A percentile compares a stretch with the other conserved stretches of the same genome.
Conservation (phyloP, 225 moss, liverwort and hornwort genomes). For the Bryoerythrophyllum caledonicum region DNA sequence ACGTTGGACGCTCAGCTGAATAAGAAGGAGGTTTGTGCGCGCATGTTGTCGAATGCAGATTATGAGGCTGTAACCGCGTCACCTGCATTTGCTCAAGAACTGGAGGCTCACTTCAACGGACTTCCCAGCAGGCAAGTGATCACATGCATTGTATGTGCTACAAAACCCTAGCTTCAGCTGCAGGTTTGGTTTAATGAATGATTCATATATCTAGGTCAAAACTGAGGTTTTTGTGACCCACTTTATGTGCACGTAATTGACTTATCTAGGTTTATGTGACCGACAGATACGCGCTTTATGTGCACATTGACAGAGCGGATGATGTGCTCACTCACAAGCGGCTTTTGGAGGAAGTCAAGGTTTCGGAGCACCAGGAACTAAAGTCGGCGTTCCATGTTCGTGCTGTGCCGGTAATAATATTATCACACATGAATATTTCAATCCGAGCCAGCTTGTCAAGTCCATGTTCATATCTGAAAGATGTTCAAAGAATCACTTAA, state of each 20-base stretch:
- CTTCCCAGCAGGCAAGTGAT: slow-evolving; percentile 68
- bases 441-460: background rate
- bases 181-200: too few species aligned
- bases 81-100: slow-evolving; percentile 71
- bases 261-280: background rate
- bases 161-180: too few species aligned
- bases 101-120: slow-evolving; percentile 68
- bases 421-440: background rate
- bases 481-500: too few species aligned
- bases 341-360: slow-evolving; percentile 59
- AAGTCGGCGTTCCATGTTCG: slow-evolving; percentile 69
- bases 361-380: slow-evolving; percentile 54
- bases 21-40: slow-evolving; percentile 76
- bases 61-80: slow-evolving; percentile 7
- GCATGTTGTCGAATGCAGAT: slow-evolving; percentile 49
- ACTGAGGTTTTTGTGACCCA: too few species aligned
- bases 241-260: too few species aligned
- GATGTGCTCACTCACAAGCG: slow-evolving; percentile 90
- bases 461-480: background rate
- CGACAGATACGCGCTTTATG: slow-evolving; percentile 80
- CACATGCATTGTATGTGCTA: background rate
- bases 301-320: slow-evolving; percentile 83
- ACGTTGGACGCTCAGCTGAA: slow-evolving; percentile 26
- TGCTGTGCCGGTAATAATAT: slow-evolving; percentile 66
- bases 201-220: too few species aligned